Base-by-base conservation (phyloP, 2,329 filamentous ascomycete species). In the Acrocalymma vagum region DNA sequence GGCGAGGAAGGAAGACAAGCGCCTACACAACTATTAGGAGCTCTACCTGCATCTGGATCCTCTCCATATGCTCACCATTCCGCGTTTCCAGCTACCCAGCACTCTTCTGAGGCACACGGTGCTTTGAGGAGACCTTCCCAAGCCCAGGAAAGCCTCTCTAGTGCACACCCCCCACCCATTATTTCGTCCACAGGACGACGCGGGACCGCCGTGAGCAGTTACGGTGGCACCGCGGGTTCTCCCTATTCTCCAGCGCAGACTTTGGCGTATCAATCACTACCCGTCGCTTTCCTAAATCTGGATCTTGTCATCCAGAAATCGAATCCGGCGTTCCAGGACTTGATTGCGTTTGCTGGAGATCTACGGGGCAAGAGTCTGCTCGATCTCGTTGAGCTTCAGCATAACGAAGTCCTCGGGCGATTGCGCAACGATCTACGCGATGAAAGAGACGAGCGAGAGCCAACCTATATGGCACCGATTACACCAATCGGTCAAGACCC, bases 381-480 rank as follows among this genome's bases (percentile, higher is more conserved):
- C 9, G 74, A 78, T 11, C 59, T 80, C 20, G 65, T 78, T 5
- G 68, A 71, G 24, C 55, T 65, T 4, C 57, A 67, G 15, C 72
- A 76, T 31, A 53, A 60, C 3, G 73, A 77, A 16, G 65, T 61
- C 32, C 64, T 79, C 47, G 69, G 72, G 29, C 60, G 66, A 10
- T 62, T 80, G 22, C 71, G 74, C 26, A 72, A 67, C 32, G 65
- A 71, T 11, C 58, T 80, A 32, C 66, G 75, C 24, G 69, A 73
- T 24, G 78, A 80, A 48, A 60, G 73, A 32, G 73, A 76, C 26
- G 62, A 67, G 20, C 69, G 73, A 24, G 76, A 79, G 39, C 76
- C 77, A 10, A 60, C 75, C 18, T 78, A 76, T 48, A 72, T 79
- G 59, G 71, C 78, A 16, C 75, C 77, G 5, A 79, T 79, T 16